Percentiles rank a stretch among this genome's conserved stretches.
These are phyloP conservation scores for Microbotryum silenes-acaulis DNA, from an alignment of 1,284 basidiomycete species.

Conservation along the genomic window DNA sequence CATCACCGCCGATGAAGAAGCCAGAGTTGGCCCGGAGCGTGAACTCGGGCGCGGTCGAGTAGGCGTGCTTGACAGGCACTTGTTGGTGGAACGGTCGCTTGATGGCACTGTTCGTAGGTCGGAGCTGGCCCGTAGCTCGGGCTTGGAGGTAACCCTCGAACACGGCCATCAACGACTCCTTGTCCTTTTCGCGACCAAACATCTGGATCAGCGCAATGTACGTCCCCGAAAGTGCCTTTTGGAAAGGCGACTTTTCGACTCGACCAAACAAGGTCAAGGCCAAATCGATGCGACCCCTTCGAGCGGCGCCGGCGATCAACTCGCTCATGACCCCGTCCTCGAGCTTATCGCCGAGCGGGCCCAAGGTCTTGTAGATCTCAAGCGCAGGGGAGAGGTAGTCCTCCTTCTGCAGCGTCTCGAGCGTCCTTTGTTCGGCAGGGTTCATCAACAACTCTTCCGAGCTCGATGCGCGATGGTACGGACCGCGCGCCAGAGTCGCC, in stretches of 20 bases:
- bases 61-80: conserved; percentile 10
- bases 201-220: conserved; percentile 58
- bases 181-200: conserved; percentile 52
- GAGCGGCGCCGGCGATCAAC: conserved; percentile 60
- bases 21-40: conserved; percentile 28
- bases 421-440: conserved; percentile 8
- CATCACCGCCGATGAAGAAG: conserved; percentile 9
- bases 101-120: background rate
- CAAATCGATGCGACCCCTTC: conserved; percentile 53
- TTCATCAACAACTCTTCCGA: background rate
- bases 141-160: conserved; percentile 57
- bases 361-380: conserved; percentile 60
- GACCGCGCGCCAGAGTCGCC: background rate
- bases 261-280: conserved; percentile 64
- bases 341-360: conserved; percentile 40
- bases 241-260: conserved; percentile 49
- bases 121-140: conserved; percentile 36
- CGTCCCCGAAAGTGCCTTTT: conserved; percentile 45
- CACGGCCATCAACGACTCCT: conserved; percentile 55
- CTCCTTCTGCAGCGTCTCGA: conserved; percentile 50
- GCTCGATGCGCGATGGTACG: background rate
- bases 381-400: conserved; percentile 64
- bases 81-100: conserved; percentile 5
- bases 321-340: conserved; percentile 42
- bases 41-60: conserved; percentile 6